A percentile compares a stretch with the other conserved stretches of the same genome.
Conservation (phyloP, 1,284 basidiomycete species). For the Spongispora temasekensis region DNA sequence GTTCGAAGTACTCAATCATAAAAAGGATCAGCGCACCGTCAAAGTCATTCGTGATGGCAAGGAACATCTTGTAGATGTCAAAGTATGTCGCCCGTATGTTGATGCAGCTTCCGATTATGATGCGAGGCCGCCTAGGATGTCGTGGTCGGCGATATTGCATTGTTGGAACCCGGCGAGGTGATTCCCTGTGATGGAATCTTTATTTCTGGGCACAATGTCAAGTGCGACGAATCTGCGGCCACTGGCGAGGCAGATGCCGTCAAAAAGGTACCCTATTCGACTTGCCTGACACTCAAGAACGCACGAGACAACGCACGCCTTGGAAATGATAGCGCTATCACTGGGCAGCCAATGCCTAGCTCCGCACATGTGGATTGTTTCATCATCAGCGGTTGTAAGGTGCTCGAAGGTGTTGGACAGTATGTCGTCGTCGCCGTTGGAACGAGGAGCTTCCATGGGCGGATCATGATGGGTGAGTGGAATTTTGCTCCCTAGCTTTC, state of each 20-base stretch:
- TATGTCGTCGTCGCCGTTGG: conserved; percentile 95
- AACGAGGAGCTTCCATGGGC: conserved; percentile 90
- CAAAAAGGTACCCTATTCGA: conserved; percentile 82
- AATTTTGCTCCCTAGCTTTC: not conserved
- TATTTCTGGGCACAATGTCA: conserved; percentile 89
- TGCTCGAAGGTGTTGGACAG: conserved; percentile 91
- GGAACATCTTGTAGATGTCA: conserved; percentile 82
- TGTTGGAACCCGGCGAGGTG: conserved; percentile 95
- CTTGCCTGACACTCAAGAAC: conserved; percentile 58
- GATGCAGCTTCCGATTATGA: not conserved
- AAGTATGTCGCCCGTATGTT: conserved; percentile 44
- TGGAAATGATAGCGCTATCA: conserved; percentile 26
- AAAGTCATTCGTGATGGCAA: conserved; percentile 88
- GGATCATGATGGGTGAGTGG: conserved; percentile 88
- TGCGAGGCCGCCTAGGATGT: conserved; percentile 59
- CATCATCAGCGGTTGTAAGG: conserved; percentile 91
- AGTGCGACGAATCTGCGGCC: conserved; percentile 95
- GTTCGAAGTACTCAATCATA: conserved; percentile 90
- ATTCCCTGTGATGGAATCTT: conserved; percentile 96
- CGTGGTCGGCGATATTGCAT: conserved; percentile 90
- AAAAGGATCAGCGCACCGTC: conserved; percentile 93
- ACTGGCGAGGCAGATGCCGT: conserved; percentile 98
- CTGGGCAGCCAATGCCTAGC: conserved; percentile 28
- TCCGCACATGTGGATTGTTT: conserved; percentile 84
- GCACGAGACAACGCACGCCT: conserved; percentile 21